Base-by-base conservation (phyloP, 1,284 basidiomycete genomes). In the Moesziomyces parantarcticus region DNA sequence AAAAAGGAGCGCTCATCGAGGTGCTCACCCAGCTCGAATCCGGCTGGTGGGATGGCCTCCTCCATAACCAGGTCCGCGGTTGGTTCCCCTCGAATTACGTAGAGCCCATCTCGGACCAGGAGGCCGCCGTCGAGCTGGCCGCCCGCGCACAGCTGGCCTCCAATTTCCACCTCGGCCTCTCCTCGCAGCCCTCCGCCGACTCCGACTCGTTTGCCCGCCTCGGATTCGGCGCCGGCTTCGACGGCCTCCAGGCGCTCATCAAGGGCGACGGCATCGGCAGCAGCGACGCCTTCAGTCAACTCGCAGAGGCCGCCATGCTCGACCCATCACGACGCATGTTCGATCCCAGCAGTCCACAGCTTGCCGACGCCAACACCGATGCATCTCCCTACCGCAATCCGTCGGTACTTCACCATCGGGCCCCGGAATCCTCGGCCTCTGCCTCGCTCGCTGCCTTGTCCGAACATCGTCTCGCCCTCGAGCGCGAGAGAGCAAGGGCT, bases 31-130 rank as follows among this genome's bases (percentile, higher is more conserved):
- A 91, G 82, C 89, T 97, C 55, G 92, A 93, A 49, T 92, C 91
- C 5, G 96, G 96, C 18, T 99, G 96, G 96, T 99, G 96, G 96
- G 97, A 99, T 85, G 96, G 97, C 9, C 87, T 98, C 65, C 87
- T 97, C 34, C 90, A 91, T 50, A 76, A 80, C 8, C 62, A 78
- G 18, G 67, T 75, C 9, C 70, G 96, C 52, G 96, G 96, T 46
- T 98, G 96, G 96, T 97, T 99, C 85, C 96, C 96, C 14, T 94
- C 92, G 73, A 99, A 98, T 86, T 97, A 96, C 85, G 94, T 97
- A 46, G 86, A 88, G 48, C 84, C 89, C 64, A 90, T 97, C 65
- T 87, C 90, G 26, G 91, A 93, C 71, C 89, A 91, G 71, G 92
- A 94, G 81, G 82, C 78, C 9, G 66, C 76, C 42, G 34, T 47